phyloP scores from a whole-genome alignment of 208 protist genomes.

The Crithidia thermophila region DNA sequence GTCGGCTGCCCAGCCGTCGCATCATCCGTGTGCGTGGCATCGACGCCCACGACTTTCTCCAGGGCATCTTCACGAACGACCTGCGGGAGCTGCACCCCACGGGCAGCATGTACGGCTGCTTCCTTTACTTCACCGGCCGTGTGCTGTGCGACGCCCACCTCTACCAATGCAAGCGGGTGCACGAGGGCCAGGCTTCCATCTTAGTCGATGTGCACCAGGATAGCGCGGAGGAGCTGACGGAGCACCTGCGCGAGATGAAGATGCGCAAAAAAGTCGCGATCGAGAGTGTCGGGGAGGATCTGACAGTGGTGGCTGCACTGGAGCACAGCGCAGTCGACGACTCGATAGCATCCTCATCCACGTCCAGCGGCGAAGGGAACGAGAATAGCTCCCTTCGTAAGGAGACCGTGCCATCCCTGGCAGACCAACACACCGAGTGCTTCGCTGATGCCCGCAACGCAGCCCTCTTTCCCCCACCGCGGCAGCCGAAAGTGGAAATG shows the following conservation, averaged over 20 bases:
- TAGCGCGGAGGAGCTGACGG: constrained; percentile 35
- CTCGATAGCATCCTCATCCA: too few species aligned
- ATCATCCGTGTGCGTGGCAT: constrained; percentile 64
- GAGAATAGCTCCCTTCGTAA: too few species aligned
- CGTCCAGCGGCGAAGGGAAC: background rate
- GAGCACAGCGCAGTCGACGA: constrained; percentile 2
- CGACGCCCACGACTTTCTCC: constrained; percentile 71
- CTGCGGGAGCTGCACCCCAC: constrained; percentile 53
- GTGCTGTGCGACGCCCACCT: constrained; percentile 85
- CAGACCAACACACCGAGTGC: constrained; percentile 34
- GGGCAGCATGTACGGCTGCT: constrained; percentile 79
- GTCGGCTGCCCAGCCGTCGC: constrained; percentile 46
- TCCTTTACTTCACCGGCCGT: constrained; percentile 80
- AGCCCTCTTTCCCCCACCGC: constrained; percentile 32
- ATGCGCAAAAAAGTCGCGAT: constrained; percentile 82
- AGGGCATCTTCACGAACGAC: constrained; percentile 87
- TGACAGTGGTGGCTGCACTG: constrained; percentile 52
- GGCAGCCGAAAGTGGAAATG: background rate
- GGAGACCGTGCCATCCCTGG: constrained; percentile 4
- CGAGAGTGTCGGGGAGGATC: constrained; percentile 47
- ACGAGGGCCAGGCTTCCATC: constrained; percentile 44
- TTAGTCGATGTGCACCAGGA: constrained; percentile 68
- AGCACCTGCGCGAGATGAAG: constrained; percentile 76
- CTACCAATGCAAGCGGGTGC: constrained; percentile 43
- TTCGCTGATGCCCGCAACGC: constrained; percentile 71